phyloP scores from a whole-genome alignment of 495 filamentous ascomycete genomes.

The Penicillium salamii region DNA sequence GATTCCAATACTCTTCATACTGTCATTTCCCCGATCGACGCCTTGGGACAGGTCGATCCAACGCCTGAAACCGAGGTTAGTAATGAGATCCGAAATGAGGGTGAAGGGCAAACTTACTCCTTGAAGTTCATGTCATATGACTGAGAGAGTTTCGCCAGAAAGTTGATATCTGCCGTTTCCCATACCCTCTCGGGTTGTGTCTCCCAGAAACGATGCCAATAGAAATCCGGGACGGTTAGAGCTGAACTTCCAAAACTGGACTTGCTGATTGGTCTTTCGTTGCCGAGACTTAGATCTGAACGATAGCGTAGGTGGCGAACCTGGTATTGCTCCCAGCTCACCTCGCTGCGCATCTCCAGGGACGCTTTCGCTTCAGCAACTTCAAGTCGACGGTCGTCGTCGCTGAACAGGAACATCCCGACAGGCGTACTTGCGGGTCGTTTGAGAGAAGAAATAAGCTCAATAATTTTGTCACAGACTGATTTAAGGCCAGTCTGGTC shows the following conservation, averaged over 20 bases:
- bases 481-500: slow-evolving; percentile 27
- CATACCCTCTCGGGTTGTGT: slow-evolving; percentile 54
- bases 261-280: slow-evolving; percentile 51
- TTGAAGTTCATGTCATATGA: slow-evolving; percentile 64
- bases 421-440: slow-evolving; percentile 62
- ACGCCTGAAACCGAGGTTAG: slow-evolving; percentile 30
- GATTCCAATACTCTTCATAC: slow-evolving; percentile 50
- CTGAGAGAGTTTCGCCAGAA: slow-evolving; percentile 40
- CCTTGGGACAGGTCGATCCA: slow-evolving; percentile 75
- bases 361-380: slow-evolving; percentile 38
- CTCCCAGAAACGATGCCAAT: slow-evolving; percentile 47
- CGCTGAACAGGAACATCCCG: slow-evolving; percentile 57
- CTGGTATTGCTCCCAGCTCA: slow-evolving; percentile 58
- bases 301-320: slow-evolving; percentile 55
- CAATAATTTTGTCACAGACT: not conserved
- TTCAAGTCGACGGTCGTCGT: slow-evolving; percentile 56
- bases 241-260: slow-evolving; percentile 50
- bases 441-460: slow-evolving; percentile 41
- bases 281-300: slow-evolving; percentile 42
- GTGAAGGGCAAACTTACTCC: slow-evolving; percentile 35
- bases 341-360: slow-evolving; percentile 15
- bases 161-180: slow-evolving; percentile 67
- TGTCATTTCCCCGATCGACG: slow-evolving; percentile 56
- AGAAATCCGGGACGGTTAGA: slow-evolving; percentile 54
- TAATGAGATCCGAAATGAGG: not conserved